Conservation (phyloP, 495 filamentous ascomycete genomes). For the Pyronema omphalodes region DNA sequence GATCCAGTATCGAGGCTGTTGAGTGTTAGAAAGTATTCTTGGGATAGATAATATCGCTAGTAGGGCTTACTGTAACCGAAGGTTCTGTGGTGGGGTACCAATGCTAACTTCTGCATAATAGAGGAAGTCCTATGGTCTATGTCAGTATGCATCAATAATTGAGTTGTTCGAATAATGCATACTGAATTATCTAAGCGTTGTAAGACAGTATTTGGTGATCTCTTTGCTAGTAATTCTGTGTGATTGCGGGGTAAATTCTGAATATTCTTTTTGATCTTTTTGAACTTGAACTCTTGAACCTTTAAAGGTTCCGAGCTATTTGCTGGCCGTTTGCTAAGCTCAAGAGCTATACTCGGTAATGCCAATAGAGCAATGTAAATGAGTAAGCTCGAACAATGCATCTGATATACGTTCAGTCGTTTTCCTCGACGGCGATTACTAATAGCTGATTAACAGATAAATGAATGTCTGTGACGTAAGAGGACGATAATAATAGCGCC, state of each 20-base stretch:
- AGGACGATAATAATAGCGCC: too few relatives aligned
- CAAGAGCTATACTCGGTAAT: background rate
- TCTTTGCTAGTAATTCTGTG: background rate
- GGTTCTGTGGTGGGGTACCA: slow-evolving; percentile 46
- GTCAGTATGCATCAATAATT: slow-evolving; percentile 5
- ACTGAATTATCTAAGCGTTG: slow-evolving; percentile 22
- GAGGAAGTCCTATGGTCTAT: slow-evolving; percentile 32
- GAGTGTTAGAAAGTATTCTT: background rate
- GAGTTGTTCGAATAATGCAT: background rate
- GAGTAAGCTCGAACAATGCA: background rate
- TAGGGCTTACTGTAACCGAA: slow-evolving; percentile 38
- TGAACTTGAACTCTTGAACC: slow-evolving; percentile 18
- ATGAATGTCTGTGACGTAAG: too few relatives aligned
- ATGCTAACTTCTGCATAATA: slow-evolving; percentile 57
- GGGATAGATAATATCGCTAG: background rate
- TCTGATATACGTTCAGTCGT: background rate
- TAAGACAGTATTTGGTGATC: slow-evolving; percentile 11
- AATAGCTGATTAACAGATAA: too few relatives aligned
- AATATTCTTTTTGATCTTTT: slow-evolving; percentile 20
- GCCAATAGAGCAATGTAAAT: background rate
- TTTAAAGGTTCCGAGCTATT: background rate
- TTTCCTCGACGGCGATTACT: too few relatives aligned
- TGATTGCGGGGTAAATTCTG: slow-evolving; percentile 13
- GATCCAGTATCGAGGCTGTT: slow-evolving; percentile 55
- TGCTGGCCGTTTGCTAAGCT: background rate